Evolutionary conservation across 2,329 filamentous ascomycete species (phyloP).

Genomic region (Mollisiaceae sp.): DNA sequence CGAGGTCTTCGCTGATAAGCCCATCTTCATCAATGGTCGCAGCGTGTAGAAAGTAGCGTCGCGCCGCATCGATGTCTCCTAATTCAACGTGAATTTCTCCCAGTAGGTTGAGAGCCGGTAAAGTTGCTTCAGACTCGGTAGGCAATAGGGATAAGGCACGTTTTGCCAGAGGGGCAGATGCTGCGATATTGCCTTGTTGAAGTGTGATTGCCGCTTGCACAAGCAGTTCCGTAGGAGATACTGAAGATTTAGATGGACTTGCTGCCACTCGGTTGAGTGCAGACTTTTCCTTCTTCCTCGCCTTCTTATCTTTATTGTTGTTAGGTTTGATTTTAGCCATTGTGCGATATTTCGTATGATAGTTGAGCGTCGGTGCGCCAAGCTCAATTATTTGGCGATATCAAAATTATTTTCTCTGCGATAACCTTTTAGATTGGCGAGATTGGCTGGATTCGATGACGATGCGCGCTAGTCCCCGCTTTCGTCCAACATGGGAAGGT

Average conservation of each 20-base stretch:
- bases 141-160: constrained; percentile 37
- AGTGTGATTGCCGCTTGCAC: constrained; percentile 38
- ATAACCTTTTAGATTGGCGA: not conserved
- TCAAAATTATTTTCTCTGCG: constrained; percentile 1
- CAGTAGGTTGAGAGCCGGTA: constrained; percentile 43
- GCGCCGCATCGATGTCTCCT: constrained; percentile 76
- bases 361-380: not conserved
- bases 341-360: not conserved
- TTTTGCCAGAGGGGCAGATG: constrained; percentile 38
- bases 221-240: constrained; percentile 35
- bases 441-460: not conserved
- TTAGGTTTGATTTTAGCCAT: constrained; percentile 45
- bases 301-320: constrained; percentile 41
- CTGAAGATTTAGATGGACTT: constrained; percentile 34
- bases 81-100: constrained; percentile 46
- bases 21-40: constrained; percentile 80
- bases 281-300: constrained; percentile 38
- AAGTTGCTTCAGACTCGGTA: constrained; percentile 34
- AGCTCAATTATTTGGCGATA: not conserved
- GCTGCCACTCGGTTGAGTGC: constrained; percentile 36
- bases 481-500: not conserved
- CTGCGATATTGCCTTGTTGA: constrained; percentile 42
- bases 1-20: constrained; percentile 68
- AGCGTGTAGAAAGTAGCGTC: constrained; percentile 73
- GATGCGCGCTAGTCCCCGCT: not conserved